Base-by-base conservation (phyloP, 768 basidiomycete genomes). In the Tephrocybe sp. region DNA sequence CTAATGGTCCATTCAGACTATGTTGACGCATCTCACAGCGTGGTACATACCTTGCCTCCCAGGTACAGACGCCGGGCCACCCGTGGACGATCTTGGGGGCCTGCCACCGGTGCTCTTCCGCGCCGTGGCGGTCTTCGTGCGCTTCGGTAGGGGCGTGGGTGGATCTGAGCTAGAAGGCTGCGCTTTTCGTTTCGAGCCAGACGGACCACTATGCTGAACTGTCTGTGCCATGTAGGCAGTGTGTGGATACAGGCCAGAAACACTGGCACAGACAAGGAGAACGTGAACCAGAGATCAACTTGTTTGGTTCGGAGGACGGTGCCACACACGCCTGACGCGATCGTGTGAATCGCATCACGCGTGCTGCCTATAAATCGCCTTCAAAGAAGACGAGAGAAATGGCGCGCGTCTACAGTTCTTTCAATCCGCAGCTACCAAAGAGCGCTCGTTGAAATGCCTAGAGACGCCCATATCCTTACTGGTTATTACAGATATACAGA, bases 401-500 rank as follows among this genome's bases (percentile, higher is more conserved):
- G 48, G 37, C 21, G 10, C 38, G 18, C 45, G 56, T 44, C 50
- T 51, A 21, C 21, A 17, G n/a, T n/a, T 34, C 52, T 48, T 54
- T 38, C 26, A 26, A 25, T 37, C 26, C 17, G 24, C 41, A 50
- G 32, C 48, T 45, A 20, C 40, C 25, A 37, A n/a, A 38, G n/a
- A n/a, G n/a, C n/a, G 38, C 40, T 47, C 30, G 28, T 48, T 55
- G 48, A 49, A 53, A 66, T 65, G 65, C 55, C 56, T 18, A 58
- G 59, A 41, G 66, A 71, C 40, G 61, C 68, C 23, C 71, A 78
- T 4, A 73, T 81, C 4, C 67, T 84, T 43, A 84, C 78, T 51
- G 89, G 89, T 12, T 92, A 86, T 61, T 92, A 91, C 65, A 74
- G 92, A 46, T 93, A 87, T 64, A 90, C 90, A 0, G 91, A 94